phyloP scores from a whole-genome alignment of 176 grass and related monocot genomes.

The Paspalum notatum region DNA sequence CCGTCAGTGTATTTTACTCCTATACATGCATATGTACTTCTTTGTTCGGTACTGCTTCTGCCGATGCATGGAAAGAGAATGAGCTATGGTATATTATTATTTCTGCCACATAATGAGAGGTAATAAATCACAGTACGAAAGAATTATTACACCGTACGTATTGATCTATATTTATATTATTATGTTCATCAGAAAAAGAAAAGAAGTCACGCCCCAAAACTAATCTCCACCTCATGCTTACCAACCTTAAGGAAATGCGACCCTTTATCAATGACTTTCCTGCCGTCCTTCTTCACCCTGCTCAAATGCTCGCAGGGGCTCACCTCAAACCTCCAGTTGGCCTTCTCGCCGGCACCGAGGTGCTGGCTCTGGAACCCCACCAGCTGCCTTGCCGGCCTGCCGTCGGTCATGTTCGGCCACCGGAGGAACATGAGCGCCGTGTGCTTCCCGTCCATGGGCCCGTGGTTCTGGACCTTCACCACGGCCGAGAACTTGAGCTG shows the following conservation, averaged over 20 bases:
- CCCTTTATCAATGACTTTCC: slow-evolving; percentile 62
- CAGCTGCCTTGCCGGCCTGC: slow-evolving; percentile 48
- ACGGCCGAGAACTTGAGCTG: slow-evolving; percentile 51
- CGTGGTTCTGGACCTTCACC: slow-evolving; percentile 61
- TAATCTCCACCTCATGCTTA: slow-evolving; percentile 53
- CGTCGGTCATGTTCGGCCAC: slow-evolving; percentile 18
- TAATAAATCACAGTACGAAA: neutral
- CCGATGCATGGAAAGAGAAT: too few relatives aligned
- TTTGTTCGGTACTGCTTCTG: too few relatives aligned
- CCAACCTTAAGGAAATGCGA: slow-evolving; percentile 70
- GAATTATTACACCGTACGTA: slow-evolving; percentile 3
- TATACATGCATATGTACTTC: too few relatives aligned
- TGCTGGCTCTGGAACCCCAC: slow-evolving; percentile 55
- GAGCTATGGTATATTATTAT: too few relatives aligned
- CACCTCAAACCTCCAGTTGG: slow-evolving; percentile 37
- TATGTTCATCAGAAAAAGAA: neutral
- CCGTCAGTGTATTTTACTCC: too few relatives aligned
- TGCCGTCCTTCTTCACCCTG: slow-evolving; percentile 50
- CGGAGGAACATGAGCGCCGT: slow-evolving; percentile 68
- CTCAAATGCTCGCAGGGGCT: slow-evolving; percentile 71
- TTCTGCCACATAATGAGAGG: too few relatives aligned
- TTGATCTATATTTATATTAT: neutral
- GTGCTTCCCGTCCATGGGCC: slow-evolving; percentile 68
- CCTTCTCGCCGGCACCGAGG: slow-evolving; percentile 49
- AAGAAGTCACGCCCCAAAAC: slow-evolving; percentile 29